Evolutionary conservation across 805 yeast species (phyloP).

Genomic region (Starmerella apicola): DNA sequence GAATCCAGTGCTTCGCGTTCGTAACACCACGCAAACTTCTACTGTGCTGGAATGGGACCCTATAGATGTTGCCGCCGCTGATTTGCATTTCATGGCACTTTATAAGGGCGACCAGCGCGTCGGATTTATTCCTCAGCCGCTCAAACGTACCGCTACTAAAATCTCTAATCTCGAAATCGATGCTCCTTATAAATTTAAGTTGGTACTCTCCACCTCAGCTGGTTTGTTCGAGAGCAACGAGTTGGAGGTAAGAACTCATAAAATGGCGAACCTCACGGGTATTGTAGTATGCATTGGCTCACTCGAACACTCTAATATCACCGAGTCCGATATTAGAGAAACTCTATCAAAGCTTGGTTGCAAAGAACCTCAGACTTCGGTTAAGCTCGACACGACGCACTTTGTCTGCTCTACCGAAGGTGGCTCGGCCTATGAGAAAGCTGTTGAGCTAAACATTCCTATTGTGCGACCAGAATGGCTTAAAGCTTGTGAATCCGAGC

Average conservation of each 20-base stretch:
- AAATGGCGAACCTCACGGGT: constrained; percentile 91
- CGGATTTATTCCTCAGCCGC: constrained; percentile 75
- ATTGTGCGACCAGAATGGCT: constrained; percentile 95
- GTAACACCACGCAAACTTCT: constrained; percentile 84
- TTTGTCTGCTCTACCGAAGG: constrained; percentile 61
- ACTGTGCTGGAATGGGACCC: constrained; percentile 93
- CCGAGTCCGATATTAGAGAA: constrained; percentile 44
- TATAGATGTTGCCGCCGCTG: constrained; percentile 70
- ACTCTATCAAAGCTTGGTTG: constrained; percentile 68
- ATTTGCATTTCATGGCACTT: constrained; percentile 59
- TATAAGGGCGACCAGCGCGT: constrained; percentile 58
- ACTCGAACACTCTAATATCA: constrained; percentile 41
- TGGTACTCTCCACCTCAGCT: constrained; percentile 76
- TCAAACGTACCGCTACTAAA: constrained; percentile 66
- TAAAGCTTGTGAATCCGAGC: constrained; percentile 80
- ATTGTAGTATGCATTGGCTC: constrained; percentile 85
- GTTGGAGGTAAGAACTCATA: constrained; percentile 69
- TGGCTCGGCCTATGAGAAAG: constrained; percentile 68
- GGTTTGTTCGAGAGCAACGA: constrained; percentile 66
- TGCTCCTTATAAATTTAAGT: constrained; percentile 63
- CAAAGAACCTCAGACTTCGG: constrained; percentile 57
- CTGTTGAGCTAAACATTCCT: constrained; percentile 78
- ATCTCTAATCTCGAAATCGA: constrained; percentile 86
- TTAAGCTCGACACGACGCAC: constrained; percentile 87
- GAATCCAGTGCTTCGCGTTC: constrained; percentile 52